A percentile compares a stretch with the other conserved stretches of the same genome.
phyloP scores from a whole-genome alignment of 1,284 basidiomycete species.

The Phlebopus sp. region DNA sequence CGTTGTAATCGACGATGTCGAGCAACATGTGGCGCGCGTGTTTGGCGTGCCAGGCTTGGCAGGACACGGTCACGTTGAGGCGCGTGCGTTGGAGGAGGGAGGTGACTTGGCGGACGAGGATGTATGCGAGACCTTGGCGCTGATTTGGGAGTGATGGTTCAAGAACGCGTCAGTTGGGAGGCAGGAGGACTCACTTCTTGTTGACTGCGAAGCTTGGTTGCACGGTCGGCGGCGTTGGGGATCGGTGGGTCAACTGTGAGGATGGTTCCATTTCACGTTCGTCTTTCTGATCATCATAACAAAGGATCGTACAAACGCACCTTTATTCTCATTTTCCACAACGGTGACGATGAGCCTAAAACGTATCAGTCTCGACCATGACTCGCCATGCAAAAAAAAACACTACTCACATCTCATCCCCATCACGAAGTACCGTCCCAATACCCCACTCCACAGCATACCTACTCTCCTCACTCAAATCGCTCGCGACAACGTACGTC shows the following conservation, averaged over 20 bases:
- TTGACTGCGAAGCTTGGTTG: constrained; percentile 77
- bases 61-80: constrained; percentile 82
- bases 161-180: no score
- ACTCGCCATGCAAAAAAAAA: constrained; percentile 1
- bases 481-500: constrained; percentile 88
- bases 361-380: constrained; percentile 5
- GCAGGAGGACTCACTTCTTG: constrained; percentile 81
- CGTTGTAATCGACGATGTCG: constrained; percentile 87
- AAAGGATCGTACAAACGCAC: constrained; percentile 40
- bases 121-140: constrained; percentile 87
- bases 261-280: constrained; percentile 1
- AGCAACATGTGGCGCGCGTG: constrained; percentile 92
- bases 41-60: constrained; percentile 96
- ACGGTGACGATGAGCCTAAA: constrained; percentile 78
- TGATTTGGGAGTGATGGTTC: constrained; percentile 29
- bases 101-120: constrained; percentile 86
- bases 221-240: constrained; percentile 66
- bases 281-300: background rate
- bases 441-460: constrained; percentile 97
- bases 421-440: constrained; percentile 92
- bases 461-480: constrained; percentile 88
- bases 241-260: constrained; percentile 74
- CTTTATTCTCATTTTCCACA: constrained; percentile 89
- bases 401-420: constrained; percentile 74
- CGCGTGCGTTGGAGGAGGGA: constrained; percentile 87